Percentiles rank a stretch among this genome's conserved stretches.
Evolutionary conservation across 1,284 basidiomycete species (phyloP).

Genomic region (Sporisorium sorghi): DNA sequence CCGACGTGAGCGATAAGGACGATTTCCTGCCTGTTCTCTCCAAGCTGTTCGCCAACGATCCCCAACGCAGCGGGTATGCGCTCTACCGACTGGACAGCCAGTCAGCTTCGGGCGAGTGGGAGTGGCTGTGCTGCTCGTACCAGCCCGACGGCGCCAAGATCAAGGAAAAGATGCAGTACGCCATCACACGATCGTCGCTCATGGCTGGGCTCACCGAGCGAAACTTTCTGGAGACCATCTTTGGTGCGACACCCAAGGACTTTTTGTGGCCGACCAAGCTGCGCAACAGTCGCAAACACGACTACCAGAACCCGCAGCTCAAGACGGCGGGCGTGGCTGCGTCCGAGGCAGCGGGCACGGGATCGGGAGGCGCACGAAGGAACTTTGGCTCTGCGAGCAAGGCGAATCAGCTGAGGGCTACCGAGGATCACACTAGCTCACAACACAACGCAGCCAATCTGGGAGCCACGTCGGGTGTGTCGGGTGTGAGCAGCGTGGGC

Average conservation of each 20-base stretch:
- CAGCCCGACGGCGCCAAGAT: constrained; percentile 62
- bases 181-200: constrained; percentile 55
- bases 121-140: constrained; percentile 62
- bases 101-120: constrained; percentile 58
- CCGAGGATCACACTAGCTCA: constrained; percentile 4
- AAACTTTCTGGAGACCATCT: constrained; percentile 63
- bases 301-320: constrained; percentile 66
- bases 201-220: constrained; percentile 54
- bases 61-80: constrained; percentile 57
- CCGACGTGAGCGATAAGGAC: constrained; percentile 46
- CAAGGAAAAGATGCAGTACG: constrained; percentile 65
- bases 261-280: constrained; percentile 59
- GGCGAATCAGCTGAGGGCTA: constrained; percentile 22
- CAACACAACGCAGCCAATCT: constrained; percentile 3
- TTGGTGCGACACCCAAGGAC: constrained; percentile 51
- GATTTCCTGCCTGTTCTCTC: constrained; percentile 49
- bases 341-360: constrained; percentile 59
- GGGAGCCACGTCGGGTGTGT: constrained; percentile 19
- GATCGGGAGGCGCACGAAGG: constrained; percentile 54
- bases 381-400: constrained; percentile 55
- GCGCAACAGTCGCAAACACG: constrained; percentile 61
- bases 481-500: constrained; percentile 18
- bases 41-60: constrained; percentile 54
- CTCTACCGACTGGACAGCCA: constrained; percentile 60
- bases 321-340: constrained; percentile 50